Percentiles rank a stretch among this genome's conserved stretches.
phyloP scores from a whole-genome alignment of 345 rosid genomes.

The Rubroshorea leprosula region DNA sequence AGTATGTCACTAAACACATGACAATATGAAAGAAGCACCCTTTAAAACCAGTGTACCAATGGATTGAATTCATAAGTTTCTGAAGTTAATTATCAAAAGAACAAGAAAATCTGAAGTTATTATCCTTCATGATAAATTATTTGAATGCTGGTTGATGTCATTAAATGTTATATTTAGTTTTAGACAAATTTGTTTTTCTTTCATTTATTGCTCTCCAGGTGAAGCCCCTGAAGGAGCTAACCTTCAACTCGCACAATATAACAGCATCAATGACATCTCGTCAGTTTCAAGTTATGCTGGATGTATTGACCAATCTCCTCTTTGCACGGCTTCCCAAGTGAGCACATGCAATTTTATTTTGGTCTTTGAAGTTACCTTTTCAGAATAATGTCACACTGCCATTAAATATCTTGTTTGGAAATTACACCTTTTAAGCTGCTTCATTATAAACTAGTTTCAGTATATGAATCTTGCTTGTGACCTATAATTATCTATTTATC shows the following conservation, averaged over 20 bases:
- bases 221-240: slow-evolving; percentile 94
- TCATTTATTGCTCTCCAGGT: slow-evolving; percentile 42
- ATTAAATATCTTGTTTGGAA: neutral
- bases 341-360: slow-evolving; percentile 29
- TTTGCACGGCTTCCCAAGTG: slow-evolving; percentile 98
- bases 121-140: neutral
- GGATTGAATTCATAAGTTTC: too few relatives aligned
- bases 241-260: slow-evolving; percentile 78
- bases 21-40: too few relatives aligned
- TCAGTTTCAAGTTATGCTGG: slow-evolving; percentile 95
- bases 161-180: slow-evolving; percentile 1
- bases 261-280: slow-evolving; percentile 96
- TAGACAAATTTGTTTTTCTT: slow-evolving; percentile 14
- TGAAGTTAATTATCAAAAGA: neutral
- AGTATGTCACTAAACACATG: neutral
- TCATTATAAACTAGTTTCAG: too few relatives aligned
- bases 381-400: neutral
- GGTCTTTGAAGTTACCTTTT: slow-evolving; percentile 7
- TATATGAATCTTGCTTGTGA: too few relatives aligned
- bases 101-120: neutral
- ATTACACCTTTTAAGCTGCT: too few relatives aligned
- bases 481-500: too few relatives aligned
- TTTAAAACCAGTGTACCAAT: too few relatives aligned
- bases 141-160: neutral
- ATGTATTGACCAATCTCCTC: slow-evolving; percentile 94